These are phyloP conservation scores for Umbelopsis sp. DNA, from an alignment of 192 early-diverging fungal species.

Conservation along the genomic window DNA sequence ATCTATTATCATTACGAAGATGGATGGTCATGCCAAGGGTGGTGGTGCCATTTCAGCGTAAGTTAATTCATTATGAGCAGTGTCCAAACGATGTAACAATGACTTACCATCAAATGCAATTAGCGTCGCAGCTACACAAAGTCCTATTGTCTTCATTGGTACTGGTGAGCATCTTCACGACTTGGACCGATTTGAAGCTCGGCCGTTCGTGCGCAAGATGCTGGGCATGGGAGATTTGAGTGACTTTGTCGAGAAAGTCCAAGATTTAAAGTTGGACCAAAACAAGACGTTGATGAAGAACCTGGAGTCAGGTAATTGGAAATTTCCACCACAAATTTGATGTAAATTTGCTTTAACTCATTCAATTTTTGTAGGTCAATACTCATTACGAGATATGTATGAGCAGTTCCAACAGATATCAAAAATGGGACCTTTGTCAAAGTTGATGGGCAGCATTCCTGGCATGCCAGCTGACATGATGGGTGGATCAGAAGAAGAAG, in stretches of 20 bases:
- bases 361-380: constrained; percentile 56
- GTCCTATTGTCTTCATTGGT: constrained; percentile 95
- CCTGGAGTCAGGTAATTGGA: constrained; percentile 64
- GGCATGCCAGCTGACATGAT: constrained; percentile 66
- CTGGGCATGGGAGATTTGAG: constrained; percentile 92
- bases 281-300: constrained; percentile 90
- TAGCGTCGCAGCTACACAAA: constrained; percentile 88
- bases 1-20: constrained; percentile 97
- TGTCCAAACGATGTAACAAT: background rate
- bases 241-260: constrained; percentile 85
- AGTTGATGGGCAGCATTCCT: constrained; percentile 80
- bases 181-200: constrained; percentile 86
- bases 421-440: constrained; percentile 91
- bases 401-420: constrained; percentile 90
- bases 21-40: constrained; percentile 99
- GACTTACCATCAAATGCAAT: background rate
- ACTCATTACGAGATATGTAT: constrained; percentile 92
- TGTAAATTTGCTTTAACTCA: background rate
- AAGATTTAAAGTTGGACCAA: constrained; percentile 86
- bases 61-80: constrained; percentile 10
- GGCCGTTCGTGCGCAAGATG: constrained; percentile 91
- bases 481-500: constrained; percentile 61
- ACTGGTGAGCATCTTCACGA: constrained; percentile 98
- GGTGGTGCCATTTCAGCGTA: constrained; percentile 97
- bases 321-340: background rate